Evolutionary conservation across 257 asterid species (phyloP), one percentile per base, ranked within the genome.

Genomic region (Solanum virginianum): DNA sequence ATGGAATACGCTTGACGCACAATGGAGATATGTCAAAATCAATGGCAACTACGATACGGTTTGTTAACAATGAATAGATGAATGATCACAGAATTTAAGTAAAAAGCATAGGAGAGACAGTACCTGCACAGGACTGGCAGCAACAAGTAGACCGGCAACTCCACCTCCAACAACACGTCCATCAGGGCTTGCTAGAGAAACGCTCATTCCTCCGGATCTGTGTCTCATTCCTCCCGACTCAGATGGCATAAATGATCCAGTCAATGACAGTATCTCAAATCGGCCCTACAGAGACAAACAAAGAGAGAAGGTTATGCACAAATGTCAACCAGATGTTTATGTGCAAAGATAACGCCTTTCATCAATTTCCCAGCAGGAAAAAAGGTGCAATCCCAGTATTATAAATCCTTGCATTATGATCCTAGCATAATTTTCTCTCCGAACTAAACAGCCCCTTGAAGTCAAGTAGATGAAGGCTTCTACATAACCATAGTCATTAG

Each of bases 141-240:
- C 99, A 57, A 94, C 97, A 87, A 96, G 90, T 62, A 94, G 85
- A 81, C 99, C 99, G 43, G 98, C 97, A 60, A 96, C 98, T 56
- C 98, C 98, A 63, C 99, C 98, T 0, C 99, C 99, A 6, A 96
- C 91, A 74, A 96, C 98, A 60, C 99, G 98, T 22, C 99, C 99
- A 26, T 96, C 97, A 0, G 99, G 97, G 86, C 98, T 93, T 57
- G 94, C 96, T 89, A 96, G 90, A 55, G 99, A 96, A 83, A 94
- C 98, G 10, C 98, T 96, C 99, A 96, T 96, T 24, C 99, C 99
- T 13, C 99, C 99, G 1, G 98, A 89, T 86, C 98, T 88, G 88
- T 95, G 92, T 86, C 94, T 94, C 89, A 95, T 93, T 74, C 98
- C 98, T 68, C 98, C 98, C 36, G 85, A 91, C 88, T 96, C 99